Conservation (phyloP, 768 basidiomycete genomes). For the Macrocybe gigantea region DNA sequence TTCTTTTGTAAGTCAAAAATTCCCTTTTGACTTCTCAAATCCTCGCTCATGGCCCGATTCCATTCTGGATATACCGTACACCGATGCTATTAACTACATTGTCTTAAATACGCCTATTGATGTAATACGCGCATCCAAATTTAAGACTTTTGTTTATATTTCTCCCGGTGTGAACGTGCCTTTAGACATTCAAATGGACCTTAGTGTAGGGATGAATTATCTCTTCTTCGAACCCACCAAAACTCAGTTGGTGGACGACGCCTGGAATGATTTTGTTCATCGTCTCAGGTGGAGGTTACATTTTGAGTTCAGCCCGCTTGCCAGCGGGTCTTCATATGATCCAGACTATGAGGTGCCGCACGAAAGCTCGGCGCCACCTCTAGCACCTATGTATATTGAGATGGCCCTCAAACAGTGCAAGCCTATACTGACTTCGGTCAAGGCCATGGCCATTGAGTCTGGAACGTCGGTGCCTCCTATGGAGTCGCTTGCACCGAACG, state of each 20-base stretch:
- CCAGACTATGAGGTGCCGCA: constrained; percentile 16
- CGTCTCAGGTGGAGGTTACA: constrained; percentile 10
- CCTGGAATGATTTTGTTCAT: constrained; percentile 14
- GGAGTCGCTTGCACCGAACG: constrained; percentile 5
- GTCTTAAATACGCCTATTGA: constrained; percentile 8
- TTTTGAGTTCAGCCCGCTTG: constrained; percentile 1
- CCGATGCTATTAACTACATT: constrained; percentile 7
- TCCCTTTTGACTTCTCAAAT: background rate
- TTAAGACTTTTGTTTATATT: constrained; percentile 4
- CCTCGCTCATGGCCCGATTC: constrained; percentile 11
- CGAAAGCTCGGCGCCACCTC: background rate
- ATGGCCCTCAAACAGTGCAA: constrained; percentile 8
- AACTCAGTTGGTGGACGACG: constrained; percentile 2
- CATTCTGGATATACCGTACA: constrained; percentile 8
- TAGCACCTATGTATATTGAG: constrained; percentile 13
- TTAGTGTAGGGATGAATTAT: constrained; percentile 13
- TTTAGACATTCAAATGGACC: constrained; percentile 7
- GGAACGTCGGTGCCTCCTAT: background rate
- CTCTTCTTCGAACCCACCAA: constrained; percentile 10
- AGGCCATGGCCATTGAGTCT: constrained; percentile 8
- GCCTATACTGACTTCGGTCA: constrained; percentile 9
- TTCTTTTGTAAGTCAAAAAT: no score
- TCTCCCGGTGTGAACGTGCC: constrained; percentile 10
- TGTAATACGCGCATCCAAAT: constrained; percentile 2
- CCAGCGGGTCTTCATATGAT: constrained; percentile 9